Percentiles rank a stretch among this genome's conserved stretches.
These are phyloP conservation scores for Violaceomyces palustris DNA, from an alignment of 1,284 basidiomycete genomes.

Conservation along the genomic window DNA sequence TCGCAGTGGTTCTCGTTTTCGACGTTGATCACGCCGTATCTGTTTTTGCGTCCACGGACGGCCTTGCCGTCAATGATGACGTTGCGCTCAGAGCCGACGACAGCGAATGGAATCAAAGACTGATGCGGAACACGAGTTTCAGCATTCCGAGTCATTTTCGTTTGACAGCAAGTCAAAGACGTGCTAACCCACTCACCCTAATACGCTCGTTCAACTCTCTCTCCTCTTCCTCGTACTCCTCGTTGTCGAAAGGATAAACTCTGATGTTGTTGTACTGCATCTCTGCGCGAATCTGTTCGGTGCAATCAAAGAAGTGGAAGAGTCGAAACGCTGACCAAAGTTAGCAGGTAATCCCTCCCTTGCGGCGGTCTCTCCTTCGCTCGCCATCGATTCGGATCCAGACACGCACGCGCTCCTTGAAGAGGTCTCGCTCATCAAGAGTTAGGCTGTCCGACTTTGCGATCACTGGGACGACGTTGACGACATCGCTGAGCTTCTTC, in stretches of 20 bases:
- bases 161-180: no score
- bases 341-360: no score
- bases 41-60: slow-evolving; percentile 91
- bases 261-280: slow-evolving; percentile 87
- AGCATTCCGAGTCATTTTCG: no score
- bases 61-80: slow-evolving; percentile 93
- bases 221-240: slow-evolving; percentile 88
- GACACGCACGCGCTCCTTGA: slow-evolving; percentile 75
- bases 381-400: no score
- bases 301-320: background rate
- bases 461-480: slow-evolving; percentile 97
- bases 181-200: slow-evolving; percentile 52
- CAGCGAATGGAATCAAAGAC: slow-evolving; percentile 91
- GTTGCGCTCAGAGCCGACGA: slow-evolving; percentile 89
- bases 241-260: slow-evolving; percentile 92
- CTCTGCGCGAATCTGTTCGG: slow-evolving; percentile 77
- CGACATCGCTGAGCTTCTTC: slow-evolving; percentile 97
- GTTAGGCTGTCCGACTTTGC: slow-evolving; percentile 97
- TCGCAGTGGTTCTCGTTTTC: slow-evolving; percentile 91
- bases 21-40: slow-evolving; percentile 97
- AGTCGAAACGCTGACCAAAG: background rate
- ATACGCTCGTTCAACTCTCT: slow-evolving; percentile 84
- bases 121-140: no score
- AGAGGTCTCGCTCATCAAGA: slow-evolving; percentile 81
- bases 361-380: no score